These are phyloP conservation scores for Quercus agrifolia DNA, from an alignment of 306 rosid species.

Conservation along the genomic window DNA sequence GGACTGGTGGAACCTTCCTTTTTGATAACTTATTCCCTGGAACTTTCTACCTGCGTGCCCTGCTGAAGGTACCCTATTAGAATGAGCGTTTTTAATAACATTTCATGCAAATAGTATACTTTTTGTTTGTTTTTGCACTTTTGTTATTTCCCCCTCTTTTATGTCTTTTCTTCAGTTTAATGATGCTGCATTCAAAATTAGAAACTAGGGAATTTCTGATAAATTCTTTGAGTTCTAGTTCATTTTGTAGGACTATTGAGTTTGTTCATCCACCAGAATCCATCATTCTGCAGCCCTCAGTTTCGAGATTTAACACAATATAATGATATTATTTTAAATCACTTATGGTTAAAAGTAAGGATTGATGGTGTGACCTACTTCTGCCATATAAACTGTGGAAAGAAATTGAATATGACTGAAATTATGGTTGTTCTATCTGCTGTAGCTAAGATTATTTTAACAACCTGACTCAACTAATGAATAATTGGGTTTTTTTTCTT, in stretches of 20 bases:
- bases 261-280: constrained; percentile 19
- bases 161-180: constrained; percentile 4
- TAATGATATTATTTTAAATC: not conserved
- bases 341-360: not conserved
- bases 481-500: not conserved
- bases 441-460: constrained; percentile 18
- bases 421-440: constrained; percentile 7
- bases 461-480: constrained; percentile 18
- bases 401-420: constrained; percentile 13
- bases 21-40: constrained; percentile 89
- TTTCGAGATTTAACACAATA: not conserved
- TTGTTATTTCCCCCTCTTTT: not conserved
- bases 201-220: not conserved
- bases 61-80: constrained; percentile 71
- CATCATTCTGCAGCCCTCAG: constrained; percentile 9
- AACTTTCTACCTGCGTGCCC: constrained; percentile 91
- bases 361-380: not conserved
- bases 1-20: constrained; percentile 70
- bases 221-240: not conserved
- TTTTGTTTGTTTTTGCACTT: constrained; percentile 7
- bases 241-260: constrained; percentile 12
- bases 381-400: not conserved
- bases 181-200: constrained; percentile 7
- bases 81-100: constrained; percentile 1
- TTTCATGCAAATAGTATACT: constrained; percentile 20